Evolutionary conservation across 2,329 filamentous ascomycete genomes (phyloP), one percentile per base, ranked within the genome.

Genomic region (Colletotrichum aenigma): DNA sequence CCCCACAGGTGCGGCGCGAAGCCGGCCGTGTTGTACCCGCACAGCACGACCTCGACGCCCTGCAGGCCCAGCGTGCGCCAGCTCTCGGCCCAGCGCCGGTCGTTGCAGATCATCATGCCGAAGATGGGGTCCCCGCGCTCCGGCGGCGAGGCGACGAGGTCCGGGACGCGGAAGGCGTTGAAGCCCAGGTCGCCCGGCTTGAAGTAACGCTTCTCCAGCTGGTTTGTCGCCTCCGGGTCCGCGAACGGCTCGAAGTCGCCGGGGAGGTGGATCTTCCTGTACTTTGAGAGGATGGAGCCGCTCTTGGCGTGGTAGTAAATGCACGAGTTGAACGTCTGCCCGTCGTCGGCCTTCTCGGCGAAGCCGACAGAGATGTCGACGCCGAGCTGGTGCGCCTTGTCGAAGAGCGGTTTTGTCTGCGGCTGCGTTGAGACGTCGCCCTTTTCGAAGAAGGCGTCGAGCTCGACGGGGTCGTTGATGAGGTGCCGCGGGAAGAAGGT

Each of bases 201-300:
- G 79, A 91, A 91, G 79, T 90, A 91, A 38, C 87, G 81, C 81
- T 91, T 91, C 80, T 91, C 89, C 6, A 91, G 85, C 81, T 91
- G 89, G 78, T 90, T 88, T 6, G 87, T 86, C 3, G 87, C 87
- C 6, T 85, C 82, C 6, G 88, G 86, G 55, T 88, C 85, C 4
- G 85, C 82, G 36, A 89, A 86, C 13, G 89, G 88, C 78, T 90
- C 88, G n/a, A 85, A 82, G 4, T 87, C 87, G 0, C 89, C 89
- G 0, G 89, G 89, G 4, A 91, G 82, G 78, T 91, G 89, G 3
- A 91, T 84, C 79, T 91, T 91, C 75, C 89, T 85, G 78, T 91
- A 91, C 78, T 90, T 91, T 34, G 83, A 75, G 4, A 75, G 84
- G 26, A 91, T 79, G 8, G 89, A 84, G 60, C 82, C 79, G 21